Percentiles rank a stretch among this genome's conserved stretches.
Evolutionary conservation across 2,329 filamentous ascomycete species (phyloP).

Genomic region (Dactylellina haptotyla): DNA sequence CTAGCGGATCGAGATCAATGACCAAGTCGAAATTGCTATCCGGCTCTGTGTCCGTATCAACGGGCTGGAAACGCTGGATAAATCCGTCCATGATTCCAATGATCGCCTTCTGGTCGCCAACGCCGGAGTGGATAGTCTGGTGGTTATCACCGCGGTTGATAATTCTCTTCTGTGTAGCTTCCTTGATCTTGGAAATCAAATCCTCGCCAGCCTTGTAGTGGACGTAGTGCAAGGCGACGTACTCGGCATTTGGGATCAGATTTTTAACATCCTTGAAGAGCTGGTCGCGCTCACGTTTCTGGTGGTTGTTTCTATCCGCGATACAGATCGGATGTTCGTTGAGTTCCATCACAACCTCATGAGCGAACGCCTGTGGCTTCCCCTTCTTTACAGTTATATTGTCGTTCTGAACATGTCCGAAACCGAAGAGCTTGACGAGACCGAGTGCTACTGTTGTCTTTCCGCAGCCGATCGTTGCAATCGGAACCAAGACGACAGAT

Average conservation of each 20-base stretch:
- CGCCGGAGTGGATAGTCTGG: conserved; percentile 91
- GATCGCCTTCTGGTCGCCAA: conserved; percentile 76
- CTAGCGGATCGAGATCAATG: conserved; percentile 82
- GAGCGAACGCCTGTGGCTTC: conserved; percentile 80
- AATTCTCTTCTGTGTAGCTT: conserved; percentile 80
- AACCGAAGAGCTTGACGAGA: conserved; percentile 82
- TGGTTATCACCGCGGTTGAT: conserved; percentile 91
- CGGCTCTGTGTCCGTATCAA: conserved; percentile 73
- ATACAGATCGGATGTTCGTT: conserved; percentile 74
- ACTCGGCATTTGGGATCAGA: conserved; percentile 71
- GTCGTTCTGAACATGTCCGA: conserved; percentile 96
- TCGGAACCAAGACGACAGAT: conserved; percentile 74
- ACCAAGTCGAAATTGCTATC: conserved; percentile 84
- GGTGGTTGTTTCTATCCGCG: conserved; percentile 94
- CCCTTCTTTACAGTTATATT: conserved; percentile 82
- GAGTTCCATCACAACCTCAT: conserved; percentile 60
- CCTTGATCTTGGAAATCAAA: conserved; percentile 76
- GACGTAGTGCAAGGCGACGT: conserved; percentile 88
- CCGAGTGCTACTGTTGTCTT: conserved; percentile 93
- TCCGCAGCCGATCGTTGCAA: conserved; percentile 93
- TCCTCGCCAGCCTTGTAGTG: conserved; percentile 68
- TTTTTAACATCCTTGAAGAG: conserved; percentile 80
- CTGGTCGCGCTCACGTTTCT: conserved; percentile 86
- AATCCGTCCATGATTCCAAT: conserved; percentile 96
- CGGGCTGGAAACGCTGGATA: conserved; percentile 81